Conservation (phyloP, 192 early-diverging fungal genomes). For the Spizellomyces sp. region DNA sequence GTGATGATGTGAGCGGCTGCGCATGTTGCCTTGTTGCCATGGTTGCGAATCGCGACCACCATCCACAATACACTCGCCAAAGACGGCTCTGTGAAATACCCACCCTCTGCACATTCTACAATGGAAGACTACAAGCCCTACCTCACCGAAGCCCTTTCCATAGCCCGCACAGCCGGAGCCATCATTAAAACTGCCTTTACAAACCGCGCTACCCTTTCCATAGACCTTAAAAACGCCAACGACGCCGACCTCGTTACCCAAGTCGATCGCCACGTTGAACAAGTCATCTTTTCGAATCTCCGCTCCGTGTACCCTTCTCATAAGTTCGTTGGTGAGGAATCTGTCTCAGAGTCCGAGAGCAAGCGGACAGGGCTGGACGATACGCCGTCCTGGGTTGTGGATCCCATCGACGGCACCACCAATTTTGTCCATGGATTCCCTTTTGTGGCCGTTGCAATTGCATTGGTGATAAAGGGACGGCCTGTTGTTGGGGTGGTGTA, state of each 20-base stretch:
- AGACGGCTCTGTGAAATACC: neutral
- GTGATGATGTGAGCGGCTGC: neutral
- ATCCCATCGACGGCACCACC: conserved; percentile 70
- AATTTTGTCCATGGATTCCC: conserved; percentile 70
- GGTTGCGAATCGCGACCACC: too few species aligned
- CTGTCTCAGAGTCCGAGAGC: conserved; percentile 60
- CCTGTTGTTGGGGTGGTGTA: conserved; percentile 89
- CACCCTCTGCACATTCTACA: neutral
- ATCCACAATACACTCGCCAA: too few species aligned
- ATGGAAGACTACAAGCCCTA: neutral
- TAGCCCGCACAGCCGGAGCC: conserved; percentile 61
- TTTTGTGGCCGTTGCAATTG: conserved; percentile 86
- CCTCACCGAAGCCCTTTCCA: conserved; percentile 14
- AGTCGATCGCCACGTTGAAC: conserved; percentile 83
- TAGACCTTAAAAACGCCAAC: conserved; percentile 54
- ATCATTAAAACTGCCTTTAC: conserved; percentile 61
- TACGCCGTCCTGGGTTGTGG: conserved; percentile 87
- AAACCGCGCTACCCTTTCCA: conserved; percentile 35
- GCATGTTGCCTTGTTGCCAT: too few species aligned
- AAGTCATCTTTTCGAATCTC: conserved; percentile 65
- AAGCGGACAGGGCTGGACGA: conserved; percentile 43
- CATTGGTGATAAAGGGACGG: conserved; percentile 67
- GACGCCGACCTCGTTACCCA: conserved; percentile 82
- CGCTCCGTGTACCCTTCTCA: conserved; percentile 63
- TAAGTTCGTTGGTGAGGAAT: conserved; percentile 90